Base-by-base conservation (phyloP, 495 filamentous ascomycete genomes). In the Saxophila tyrrhenica region DNA sequence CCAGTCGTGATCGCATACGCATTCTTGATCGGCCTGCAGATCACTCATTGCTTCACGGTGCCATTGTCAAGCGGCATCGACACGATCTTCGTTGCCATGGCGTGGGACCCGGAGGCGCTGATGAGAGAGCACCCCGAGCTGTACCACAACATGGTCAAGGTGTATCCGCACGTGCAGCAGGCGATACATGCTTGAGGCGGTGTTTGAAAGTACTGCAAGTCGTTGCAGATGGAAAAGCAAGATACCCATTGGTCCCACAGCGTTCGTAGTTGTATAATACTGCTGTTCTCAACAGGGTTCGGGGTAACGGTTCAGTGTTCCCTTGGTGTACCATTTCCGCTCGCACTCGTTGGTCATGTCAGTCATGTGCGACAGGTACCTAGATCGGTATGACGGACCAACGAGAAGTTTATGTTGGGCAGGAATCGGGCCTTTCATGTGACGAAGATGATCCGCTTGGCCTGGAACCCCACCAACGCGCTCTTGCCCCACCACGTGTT, bases 51-150 rank as follows among this genome's bases (percentile, higher is more conserved):
- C 53, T 91, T 95, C 70, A 83, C 91, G 54, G 87, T 84, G 13
- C 90, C 71, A 13, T 35, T 70, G 11, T 58, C 56, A 66, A 78
- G 73, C 60, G 82, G 84, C 17, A 74, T 84, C 32, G 77, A 83
- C 58, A 94, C 90, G 3, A 85, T 95, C 56, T 95, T 95, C 62
- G 86, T 90, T 10, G 87, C 87, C 5, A 80, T 82, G 65, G 91
- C 87, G 0, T 94, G 87, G 84, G 86, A 94, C 62, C 89, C 90
- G 0, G 81, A 91, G 66, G 85, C 89, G 9, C 68, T 95, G 73
- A 85, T 87, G 64, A 72, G 78, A 20, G 83, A 94, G 50, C 89
- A 94, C 66, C 82, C 82, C 0, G 87, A 89, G 52, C 69, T 97
- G 52, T 95, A 87, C 59, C 65, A 80, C 20, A 71, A 75, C 55